Conservation (phyloP, 2,329 filamentous ascomycete genomes). For the Nigrospora osmanthi region DNA sequence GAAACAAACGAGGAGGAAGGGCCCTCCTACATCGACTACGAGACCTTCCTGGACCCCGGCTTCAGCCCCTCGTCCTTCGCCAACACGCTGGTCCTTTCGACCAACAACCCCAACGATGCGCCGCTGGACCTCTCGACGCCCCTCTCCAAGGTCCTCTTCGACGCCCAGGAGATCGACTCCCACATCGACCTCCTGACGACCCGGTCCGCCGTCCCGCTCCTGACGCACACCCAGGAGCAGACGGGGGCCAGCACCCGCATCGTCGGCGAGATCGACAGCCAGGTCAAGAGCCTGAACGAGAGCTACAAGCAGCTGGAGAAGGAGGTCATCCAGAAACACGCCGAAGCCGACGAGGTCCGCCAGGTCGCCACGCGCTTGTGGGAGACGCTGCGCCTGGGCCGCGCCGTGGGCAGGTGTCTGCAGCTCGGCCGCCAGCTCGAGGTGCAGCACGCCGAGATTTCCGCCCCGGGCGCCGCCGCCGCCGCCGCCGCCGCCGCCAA, state of each 20-base stretch:
- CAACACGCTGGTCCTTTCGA: slow-evolving; percentile 79
- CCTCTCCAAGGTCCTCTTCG: slow-evolving; percentile 87
- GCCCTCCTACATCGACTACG: slow-evolving; percentile 91
- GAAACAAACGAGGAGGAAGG: slow-evolving; percentile 38
- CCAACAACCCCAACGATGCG: slow-evolving; percentile 86
- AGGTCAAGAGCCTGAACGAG: slow-evolving; percentile 72
- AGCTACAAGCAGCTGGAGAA: slow-evolving; percentile 80
- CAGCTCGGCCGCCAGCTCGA: slow-evolving; percentile 81
- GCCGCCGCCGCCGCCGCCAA: slow-evolving; percentile 26
- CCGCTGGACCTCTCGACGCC: slow-evolving; percentile 91
- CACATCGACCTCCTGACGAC: slow-evolving; percentile 89
- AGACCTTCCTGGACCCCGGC: slow-evolving; percentile 73
- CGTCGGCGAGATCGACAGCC: slow-evolving; percentile 67
- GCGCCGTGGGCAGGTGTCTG: slow-evolving; percentile 70
- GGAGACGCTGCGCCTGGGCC: slow-evolving; percentile 68
- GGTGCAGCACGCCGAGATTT: slow-evolving; percentile 69
- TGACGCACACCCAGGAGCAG: slow-evolving; percentile 70
- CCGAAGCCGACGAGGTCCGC: slow-evolving; percentile 76
- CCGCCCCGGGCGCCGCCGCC: slow-evolving; percentile 26
- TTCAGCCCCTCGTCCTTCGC: slow-evolving; percentile 81
- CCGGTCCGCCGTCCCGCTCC: slow-evolving; percentile 70
- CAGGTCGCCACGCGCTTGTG: slow-evolving; percentile 71
- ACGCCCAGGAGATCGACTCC: slow-evolving; percentile 93
- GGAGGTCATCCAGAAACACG: slow-evolving; percentile 80
- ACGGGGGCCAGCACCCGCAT: slow-evolving; percentile 66